These are phyloP conservation scores for Stephania japonica DNA, from an alignment of 164 flowering plant species.

Conservation along the genomic window DNA sequence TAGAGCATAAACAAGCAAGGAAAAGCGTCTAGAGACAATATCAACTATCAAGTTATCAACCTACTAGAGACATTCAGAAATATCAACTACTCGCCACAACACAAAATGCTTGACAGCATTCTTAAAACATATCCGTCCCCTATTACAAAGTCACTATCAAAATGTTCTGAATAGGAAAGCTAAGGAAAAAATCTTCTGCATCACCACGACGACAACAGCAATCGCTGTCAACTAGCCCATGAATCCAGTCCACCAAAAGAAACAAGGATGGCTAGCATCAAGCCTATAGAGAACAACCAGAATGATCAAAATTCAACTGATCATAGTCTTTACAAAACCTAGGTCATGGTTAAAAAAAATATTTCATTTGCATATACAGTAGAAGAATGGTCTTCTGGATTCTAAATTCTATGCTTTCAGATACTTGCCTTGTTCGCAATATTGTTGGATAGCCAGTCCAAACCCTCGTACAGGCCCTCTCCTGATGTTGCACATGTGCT, in stretches of 20 bases:
- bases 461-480: constrained; percentile 66
- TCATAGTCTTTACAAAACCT: neutral
- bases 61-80: neutral
- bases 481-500: constrained; percentile 76
- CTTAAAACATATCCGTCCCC: neutral
- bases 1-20: too few relatives aligned
- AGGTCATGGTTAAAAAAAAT: too few relatives aligned
- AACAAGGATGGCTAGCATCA: neutral
- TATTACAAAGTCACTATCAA: neutral
- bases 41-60: too few relatives aligned
- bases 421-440: constrained; percentile 53
- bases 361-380: too few relatives aligned
- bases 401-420: neutral
- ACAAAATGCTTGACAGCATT: neutral
- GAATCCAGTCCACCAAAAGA: neutral
- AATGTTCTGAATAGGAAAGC: neutral
- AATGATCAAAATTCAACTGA: neutral
- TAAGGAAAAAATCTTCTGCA: neutral
- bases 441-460: constrained; percentile 70
- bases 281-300: neutral
- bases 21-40: too few relatives aligned
- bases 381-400: neutral
- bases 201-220: neutral
- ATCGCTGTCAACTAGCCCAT: neutral
- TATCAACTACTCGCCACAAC: neutral